phyloP scores from a whole-genome alignment of 2,329 filamentous ascomycete genomes.

The Alternaria conjuncta region DNA sequence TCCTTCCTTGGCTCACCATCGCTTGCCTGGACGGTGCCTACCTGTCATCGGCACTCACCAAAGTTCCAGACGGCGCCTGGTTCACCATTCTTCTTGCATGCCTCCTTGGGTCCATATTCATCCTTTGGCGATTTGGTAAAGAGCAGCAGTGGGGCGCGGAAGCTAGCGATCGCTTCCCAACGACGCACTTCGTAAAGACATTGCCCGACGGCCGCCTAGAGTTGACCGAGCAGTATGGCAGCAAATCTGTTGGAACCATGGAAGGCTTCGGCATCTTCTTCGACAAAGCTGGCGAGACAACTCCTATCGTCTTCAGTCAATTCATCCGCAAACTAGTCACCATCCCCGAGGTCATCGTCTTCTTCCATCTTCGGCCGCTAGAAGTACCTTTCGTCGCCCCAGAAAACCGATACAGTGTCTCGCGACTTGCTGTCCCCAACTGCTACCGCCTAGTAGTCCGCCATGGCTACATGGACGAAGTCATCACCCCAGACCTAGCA shows the following conservation, averaged over 20 bases:
- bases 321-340: conserved; percentile 75
- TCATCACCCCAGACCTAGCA: conserved; percentile 69
- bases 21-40: conserved; percentile 72
- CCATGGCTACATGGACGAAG: conserved; percentile 75
- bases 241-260: conserved; percentile 43
- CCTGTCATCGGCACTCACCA: conserved; percentile 71
- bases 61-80: conserved; percentile 79
- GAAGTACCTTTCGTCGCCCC: conserved; percentile 56
- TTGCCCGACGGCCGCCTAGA: conserved; percentile 41
- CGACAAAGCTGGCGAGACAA: conserved; percentile 73
- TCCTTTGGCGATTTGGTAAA: conserved; percentile 81
- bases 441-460: conserved; percentile 73
- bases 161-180: conserved; percentile 61
- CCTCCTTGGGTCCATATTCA: conserved; percentile 68
- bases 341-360: conserved; percentile 71
- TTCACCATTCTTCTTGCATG: conserved; percentile 72
- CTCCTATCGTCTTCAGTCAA: conserved; percentile 72
- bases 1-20: conserved; percentile 68
- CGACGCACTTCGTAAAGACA: conserved; percentile 53
- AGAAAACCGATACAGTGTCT: conserved; percentile 58
- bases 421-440: conserved; percentile 59
- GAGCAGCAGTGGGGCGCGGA: conserved; percentile 78
- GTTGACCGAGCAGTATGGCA: conserved; percentile 51
- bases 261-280: conserved; percentile 75
- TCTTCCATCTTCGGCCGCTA: conserved; percentile 74